A percentile compares a stretch with the other conserved stretches of the same genome.
These are phyloP conservation scores for Citrus trifoliata DNA, from an alignment of 345 rosid genomes.

Conservation along the genomic window DNA sequence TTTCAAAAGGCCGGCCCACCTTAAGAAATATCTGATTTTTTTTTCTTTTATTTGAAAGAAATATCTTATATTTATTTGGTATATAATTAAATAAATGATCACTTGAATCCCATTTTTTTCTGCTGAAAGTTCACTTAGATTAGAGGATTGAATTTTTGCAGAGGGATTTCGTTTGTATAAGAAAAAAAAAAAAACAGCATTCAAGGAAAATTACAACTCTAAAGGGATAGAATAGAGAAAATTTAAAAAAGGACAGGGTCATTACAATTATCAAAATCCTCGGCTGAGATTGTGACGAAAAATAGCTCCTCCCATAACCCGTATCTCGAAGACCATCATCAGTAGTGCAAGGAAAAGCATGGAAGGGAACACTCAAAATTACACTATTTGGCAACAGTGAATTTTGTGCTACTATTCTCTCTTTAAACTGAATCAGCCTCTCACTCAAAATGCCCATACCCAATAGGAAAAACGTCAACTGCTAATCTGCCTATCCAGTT, in stretches of 20 bases:
- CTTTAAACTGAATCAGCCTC: conserved; percentile 10
- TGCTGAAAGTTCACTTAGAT: too few relatives aligned
- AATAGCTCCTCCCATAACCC: conserved; percentile 10
- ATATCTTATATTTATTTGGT: too few relatives aligned
- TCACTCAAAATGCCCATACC: conserved; percentile 10
- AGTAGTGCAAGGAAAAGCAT: not conserved
- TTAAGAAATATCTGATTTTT: too few relatives aligned
- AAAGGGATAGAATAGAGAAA: too few relatives aligned
- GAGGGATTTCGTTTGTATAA: not conserved
- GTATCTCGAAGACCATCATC: not conserved
- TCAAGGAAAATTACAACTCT: not conserved
- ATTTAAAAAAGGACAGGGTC: not conserved
- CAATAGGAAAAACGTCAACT: conserved; percentile 32
- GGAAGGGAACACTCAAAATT: not conserved
- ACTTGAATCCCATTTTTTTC: too few relatives aligned
- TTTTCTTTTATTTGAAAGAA: too few relatives aligned
- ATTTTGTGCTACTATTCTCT: not conserved
- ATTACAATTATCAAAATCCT: conserved; percentile 3
- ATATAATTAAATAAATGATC: too few relatives aligned
- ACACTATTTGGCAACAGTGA: conserved; percentile 17
- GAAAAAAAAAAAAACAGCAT: not conserved
- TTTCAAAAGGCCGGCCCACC: too few relatives aligned
- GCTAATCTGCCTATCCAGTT: conserved; percentile 83
- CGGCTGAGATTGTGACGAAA: not conserved
- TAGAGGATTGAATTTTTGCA: too few relatives aligned